Evolutionary conservation across 1,284 basidiomycete genomes (phyloP).

Genomic region (Austroboletus niveus): DNA sequence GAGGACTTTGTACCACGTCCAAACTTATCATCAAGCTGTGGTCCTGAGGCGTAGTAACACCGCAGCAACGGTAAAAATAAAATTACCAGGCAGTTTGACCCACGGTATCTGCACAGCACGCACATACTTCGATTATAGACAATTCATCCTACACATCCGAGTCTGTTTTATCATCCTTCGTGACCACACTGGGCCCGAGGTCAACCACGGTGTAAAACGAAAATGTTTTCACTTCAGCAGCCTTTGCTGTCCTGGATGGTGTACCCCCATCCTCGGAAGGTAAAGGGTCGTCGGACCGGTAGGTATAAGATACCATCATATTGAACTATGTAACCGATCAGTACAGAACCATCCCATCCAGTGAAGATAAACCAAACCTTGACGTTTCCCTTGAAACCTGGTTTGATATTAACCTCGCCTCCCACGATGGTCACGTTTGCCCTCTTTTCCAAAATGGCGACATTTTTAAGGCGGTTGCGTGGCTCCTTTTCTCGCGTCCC

Average conservation of each 20-base stretch:
- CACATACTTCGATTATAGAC: neutral
- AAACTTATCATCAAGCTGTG: neutral
- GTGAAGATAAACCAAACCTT: conserved; percentile 50
- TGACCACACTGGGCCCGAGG: conserved; percentile 66
- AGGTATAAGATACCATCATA: conserved; percentile 89
- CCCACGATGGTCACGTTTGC: conserved; percentile 86
- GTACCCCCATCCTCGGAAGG: conserved; percentile 59
- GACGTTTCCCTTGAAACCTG: conserved; percentile 69
- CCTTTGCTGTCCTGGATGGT: conserved; percentile 44
- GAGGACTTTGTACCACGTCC: neutral
- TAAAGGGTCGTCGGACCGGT: conserved; percentile 80
- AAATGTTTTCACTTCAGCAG: conserved; percentile 78
- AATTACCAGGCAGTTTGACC: no score
- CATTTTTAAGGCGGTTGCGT: conserved; percentile 57
- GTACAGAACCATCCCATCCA: neutral
- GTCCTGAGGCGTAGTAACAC: neutral
- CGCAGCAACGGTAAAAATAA: neutral
- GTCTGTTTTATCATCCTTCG: conserved; percentile 49
- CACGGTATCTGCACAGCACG: no score
- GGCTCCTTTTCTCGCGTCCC: conserved; percentile 41
- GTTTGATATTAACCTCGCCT: conserved; percentile 78
- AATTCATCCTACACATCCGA: conserved; percentile 20
- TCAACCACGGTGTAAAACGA: conserved; percentile 82
- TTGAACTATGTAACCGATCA: conserved; percentile 64
- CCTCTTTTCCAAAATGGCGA: conserved; percentile 80